These are phyloP conservation scores for Arthrobotrys conoides DNA, from an alignment of 2,329 filamentous ascomycete species.

Conservation along the genomic window DNA sequence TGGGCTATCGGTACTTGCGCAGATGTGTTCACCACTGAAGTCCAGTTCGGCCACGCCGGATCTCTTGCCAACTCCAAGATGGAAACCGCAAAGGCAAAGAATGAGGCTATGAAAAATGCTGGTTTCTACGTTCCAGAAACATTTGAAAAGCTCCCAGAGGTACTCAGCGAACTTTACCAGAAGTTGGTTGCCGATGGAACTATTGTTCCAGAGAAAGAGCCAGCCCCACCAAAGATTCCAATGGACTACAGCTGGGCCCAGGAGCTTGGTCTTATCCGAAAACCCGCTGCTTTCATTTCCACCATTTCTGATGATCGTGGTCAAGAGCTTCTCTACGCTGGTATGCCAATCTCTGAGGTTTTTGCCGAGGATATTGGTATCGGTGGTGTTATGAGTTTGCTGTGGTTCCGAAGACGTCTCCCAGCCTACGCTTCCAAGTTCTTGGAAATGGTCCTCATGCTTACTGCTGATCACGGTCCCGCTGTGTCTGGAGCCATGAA, in stretches of 20 bases:
- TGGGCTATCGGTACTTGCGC: slow-evolving; percentile 99
- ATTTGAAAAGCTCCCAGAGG: slow-evolving; percentile 90
- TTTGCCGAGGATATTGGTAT: slow-evolving; percentile 99
- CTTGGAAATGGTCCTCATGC: slow-evolving; percentile 99
- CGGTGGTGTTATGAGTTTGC: slow-evolving; percentile 98
- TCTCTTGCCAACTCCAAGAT: slow-evolving; percentile 99
- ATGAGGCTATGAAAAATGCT: slow-evolving; percentile 94
- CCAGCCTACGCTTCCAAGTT: slow-evolving; percentile 98
- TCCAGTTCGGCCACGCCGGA: slow-evolving; percentile 98
- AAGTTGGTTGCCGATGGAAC: slow-evolving; percentile 86
- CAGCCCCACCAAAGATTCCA: slow-evolving; percentile 96
- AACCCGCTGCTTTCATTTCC: slow-evolving; percentile 99
- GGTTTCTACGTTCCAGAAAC: slow-evolving; percentile 95
- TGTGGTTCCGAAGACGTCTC: slow-evolving; percentile 99
- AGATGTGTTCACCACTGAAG: slow-evolving; percentile 99
- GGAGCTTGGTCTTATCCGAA: slow-evolving; percentile 98
- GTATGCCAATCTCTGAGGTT: slow-evolving; percentile 99
- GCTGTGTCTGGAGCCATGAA: slow-evolving; percentile 99
- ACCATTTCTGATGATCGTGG: slow-evolving; percentile 99
- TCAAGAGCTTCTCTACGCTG: slow-evolving; percentile 97
- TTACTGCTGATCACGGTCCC: slow-evolving; percentile 98
- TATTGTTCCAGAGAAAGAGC: slow-evolving; percentile 88
- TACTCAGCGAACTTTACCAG: slow-evolving; percentile 86
- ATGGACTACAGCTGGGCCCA: slow-evolving; percentile 99
- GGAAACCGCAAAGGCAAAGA: slow-evolving; percentile 96